Evolutionary conservation across 345 rosid species (phyloP).

Genomic region (Abelmoschus esculentus): DNA sequence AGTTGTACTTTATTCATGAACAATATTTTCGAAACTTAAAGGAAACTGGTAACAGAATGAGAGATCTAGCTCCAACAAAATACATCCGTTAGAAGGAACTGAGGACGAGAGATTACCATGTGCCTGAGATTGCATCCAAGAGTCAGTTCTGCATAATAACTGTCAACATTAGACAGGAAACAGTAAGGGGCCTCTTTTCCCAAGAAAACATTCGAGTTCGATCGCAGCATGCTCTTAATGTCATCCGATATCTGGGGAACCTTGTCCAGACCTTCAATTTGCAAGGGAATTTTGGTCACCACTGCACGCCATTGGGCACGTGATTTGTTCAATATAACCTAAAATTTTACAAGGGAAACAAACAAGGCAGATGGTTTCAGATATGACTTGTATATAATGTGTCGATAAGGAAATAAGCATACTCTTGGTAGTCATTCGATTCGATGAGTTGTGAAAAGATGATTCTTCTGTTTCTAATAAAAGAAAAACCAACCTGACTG

Average conservation of each 20-base stretch:
- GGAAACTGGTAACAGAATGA: background rate
- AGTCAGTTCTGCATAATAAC: constrained; percentile 61
- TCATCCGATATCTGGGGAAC: constrained; percentile 64
- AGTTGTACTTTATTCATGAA: too few relatives aligned
- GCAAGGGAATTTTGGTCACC: constrained; percentile 56
- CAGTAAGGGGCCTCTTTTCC: constrained; percentile 84
- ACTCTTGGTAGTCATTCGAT: background rate
- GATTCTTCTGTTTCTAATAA: background rate
- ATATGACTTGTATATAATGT: background rate
- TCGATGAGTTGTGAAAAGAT: background rate
- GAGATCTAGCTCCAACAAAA: background rate
- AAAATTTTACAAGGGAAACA: constrained; percentile 10
- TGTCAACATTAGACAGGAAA: constrained; percentile 64
- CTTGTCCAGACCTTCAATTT: constrained; percentile 56
- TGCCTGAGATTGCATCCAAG: constrained; percentile 78
- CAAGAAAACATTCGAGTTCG: constrained; percentile 60
- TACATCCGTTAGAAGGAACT: background rate
- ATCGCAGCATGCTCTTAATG: constrained; percentile 51
- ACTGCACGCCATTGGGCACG: constrained; percentile 77
- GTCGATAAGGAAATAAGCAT: background rate
- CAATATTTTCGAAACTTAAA: background rate
- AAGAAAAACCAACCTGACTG: constrained; percentile 58
- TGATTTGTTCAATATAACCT: constrained; percentile 90
- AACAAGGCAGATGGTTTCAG: background rate
- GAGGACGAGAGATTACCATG: constrained; percentile 41